Evolutionary conservation across 2,329 filamentous ascomycete species (phyloP).

Genomic region (Cordyceps pruinosa): DNA sequence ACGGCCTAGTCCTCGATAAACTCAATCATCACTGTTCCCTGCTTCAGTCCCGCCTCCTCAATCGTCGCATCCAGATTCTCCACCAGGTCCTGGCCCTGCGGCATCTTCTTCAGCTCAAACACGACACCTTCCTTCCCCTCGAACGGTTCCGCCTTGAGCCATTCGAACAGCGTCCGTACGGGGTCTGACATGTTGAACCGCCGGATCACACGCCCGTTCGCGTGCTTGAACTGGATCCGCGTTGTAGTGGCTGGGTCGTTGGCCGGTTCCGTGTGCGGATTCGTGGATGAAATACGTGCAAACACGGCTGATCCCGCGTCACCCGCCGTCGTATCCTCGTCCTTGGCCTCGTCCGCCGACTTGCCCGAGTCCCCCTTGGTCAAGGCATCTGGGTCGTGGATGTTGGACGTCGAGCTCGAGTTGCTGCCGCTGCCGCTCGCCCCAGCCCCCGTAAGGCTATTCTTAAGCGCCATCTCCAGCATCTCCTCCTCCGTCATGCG

Average conservation of each 20-base stretch:
- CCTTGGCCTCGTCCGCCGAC: constrained; percentile 40
- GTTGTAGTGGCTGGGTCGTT: constrained; percentile 66
- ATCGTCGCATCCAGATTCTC: constrained; percentile 67
- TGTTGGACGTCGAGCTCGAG: constrained; percentile 38
- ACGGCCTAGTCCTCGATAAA: constrained; percentile 60
- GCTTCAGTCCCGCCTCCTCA: constrained; percentile 76
- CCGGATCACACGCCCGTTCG: constrained; percentile 76
- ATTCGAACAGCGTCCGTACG: constrained; percentile 85
- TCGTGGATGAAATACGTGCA: constrained; percentile 61
- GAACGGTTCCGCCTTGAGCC: constrained; percentile 83
- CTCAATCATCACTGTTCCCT: constrained; percentile 93
- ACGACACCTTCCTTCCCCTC: constrained; percentile 69
- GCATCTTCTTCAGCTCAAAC: constrained; percentile 85
- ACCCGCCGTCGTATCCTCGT: constrained; percentile 31
- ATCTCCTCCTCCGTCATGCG: constrained; percentile 96
- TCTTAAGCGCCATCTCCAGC: constrained; percentile 87
- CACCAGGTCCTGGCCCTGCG: constrained; percentile 72
- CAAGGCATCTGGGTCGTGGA: constrained; percentile 79
- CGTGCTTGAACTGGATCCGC: constrained; percentile 86
- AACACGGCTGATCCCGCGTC: constrained; percentile 44
- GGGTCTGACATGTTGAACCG: constrained; percentile 72
- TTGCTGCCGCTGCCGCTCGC: constrained; percentile 22
- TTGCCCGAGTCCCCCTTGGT: constrained; percentile 57
- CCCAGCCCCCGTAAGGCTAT: constrained; percentile 67
- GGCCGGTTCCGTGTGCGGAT: constrained; percentile 71